phyloP scores from a whole-genome alignment of 1,284 basidiomycete species.

The Spongiforma sp. region DNA sequence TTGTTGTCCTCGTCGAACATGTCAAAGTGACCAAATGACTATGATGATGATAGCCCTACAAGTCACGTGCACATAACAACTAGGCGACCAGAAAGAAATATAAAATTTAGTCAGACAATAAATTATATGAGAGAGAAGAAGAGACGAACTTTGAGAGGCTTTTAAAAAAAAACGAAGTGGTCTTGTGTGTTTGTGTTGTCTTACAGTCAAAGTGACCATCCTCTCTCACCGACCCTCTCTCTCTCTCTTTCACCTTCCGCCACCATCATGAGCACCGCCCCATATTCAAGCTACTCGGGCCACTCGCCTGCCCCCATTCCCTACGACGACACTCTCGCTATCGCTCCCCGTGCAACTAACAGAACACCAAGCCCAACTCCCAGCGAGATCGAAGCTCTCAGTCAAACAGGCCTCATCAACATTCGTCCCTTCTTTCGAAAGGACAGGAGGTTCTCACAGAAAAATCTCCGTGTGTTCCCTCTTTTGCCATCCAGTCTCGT shows the following conservation, averaged over 20 bases:
- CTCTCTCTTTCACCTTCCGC: not conserved
- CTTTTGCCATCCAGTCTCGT: too few species aligned
- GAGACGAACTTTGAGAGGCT: too few species aligned
- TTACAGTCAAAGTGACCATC: too few species aligned
- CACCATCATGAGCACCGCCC: conserved; percentile 28
- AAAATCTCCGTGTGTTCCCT: conserved; percentile 47
- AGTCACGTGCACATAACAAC: not conserved
- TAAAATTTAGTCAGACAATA: too few species aligned
- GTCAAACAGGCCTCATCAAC: conserved; percentile 46
- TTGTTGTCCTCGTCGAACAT: not conserved
- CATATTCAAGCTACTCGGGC: conserved; percentile 23
- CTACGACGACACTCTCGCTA: conserved; percentile 14
- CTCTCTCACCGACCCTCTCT: too few species aligned
- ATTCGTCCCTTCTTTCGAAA: conserved; percentile 44
- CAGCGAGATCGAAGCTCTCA: conserved; percentile 54
- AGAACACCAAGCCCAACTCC: conserved; percentile 67
- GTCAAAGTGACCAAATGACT: too few species aligned
- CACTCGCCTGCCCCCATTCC: not conserved
- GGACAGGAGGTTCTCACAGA: conserved; percentile 33
- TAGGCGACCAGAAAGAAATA: too few species aligned
- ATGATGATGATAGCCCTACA: too few species aligned
- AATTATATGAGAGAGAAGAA: too few species aligned
- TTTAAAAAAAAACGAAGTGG: too few species aligned
- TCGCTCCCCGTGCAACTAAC: conserved; percentile 13
- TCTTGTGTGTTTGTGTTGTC: too few species aligned